These are phyloP conservation scores for Chara braunii DNA, from an alignment of 139 green algal species.

Conservation along the genomic window DNA sequence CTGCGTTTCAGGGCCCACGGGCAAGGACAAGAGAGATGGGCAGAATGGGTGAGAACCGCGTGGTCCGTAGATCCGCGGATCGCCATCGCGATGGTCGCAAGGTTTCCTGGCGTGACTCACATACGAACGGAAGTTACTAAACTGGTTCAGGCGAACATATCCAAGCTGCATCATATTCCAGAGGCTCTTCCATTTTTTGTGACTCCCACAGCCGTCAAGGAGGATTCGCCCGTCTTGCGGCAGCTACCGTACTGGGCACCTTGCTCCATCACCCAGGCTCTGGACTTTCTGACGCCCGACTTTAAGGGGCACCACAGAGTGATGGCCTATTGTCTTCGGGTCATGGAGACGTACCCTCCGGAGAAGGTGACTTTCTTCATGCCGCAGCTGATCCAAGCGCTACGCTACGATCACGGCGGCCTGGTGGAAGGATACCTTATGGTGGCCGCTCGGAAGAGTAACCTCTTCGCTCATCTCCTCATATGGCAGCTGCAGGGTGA, in stretches of 20 bases:
- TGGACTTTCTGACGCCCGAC: slow-evolving; percentile 22
- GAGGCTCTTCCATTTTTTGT: slow-evolving; percentile 35
- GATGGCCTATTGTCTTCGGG: slow-evolving; percentile 37
- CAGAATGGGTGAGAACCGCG: slow-evolving; percentile 4
- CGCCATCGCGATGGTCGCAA: slow-evolving; percentile 3
- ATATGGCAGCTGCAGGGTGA: slow-evolving; percentile 69
- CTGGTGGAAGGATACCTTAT: slow-evolving; percentile 61
- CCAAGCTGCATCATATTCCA: not conserved
- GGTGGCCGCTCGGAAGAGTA: slow-evolving; percentile 47
- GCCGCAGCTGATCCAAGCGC: slow-evolving; percentile 82
- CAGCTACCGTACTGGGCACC: slow-evolving; percentile 37
- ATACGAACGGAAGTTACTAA: slow-evolving; percentile 12
- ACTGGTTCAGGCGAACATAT: slow-evolving; percentile 7
- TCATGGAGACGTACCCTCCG: slow-evolving; percentile 38
- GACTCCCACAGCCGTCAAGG: slow-evolving; percentile 4
- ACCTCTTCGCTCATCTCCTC: slow-evolving; percentile 78
- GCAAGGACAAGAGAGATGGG: not conserved
- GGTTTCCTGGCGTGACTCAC: slow-evolving; percentile 11
- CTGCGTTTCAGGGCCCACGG: not conserved
- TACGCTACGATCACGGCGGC: slow-evolving; percentile 48
- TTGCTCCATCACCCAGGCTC: slow-evolving; percentile 35
- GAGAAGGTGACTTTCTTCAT: slow-evolving; percentile 58
- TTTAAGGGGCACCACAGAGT: slow-evolving; percentile 27
- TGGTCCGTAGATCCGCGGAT: slow-evolving; percentile 28
- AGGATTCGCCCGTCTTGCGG: slow-evolving; percentile 16